Percentiles rank a stretch among this genome's conserved stretches.
These are phyloP conservation scores for Candolleomyces aberdarensis DNA, from an alignment of 768 basidiomycete genomes.

Conservation along the genomic window DNA sequence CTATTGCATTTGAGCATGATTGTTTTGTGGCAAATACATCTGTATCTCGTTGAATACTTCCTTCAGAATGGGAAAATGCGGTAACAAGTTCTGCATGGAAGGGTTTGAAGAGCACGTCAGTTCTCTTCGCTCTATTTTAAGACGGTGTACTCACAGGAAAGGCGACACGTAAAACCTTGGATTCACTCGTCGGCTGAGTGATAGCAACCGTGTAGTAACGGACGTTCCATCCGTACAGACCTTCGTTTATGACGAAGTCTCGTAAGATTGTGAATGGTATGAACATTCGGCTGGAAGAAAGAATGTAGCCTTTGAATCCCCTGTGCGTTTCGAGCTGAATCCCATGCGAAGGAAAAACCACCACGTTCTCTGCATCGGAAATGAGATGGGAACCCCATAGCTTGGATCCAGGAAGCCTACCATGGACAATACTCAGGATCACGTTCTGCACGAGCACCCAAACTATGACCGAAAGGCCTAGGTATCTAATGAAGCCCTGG, in stretches of 20 bases:
- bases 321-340: conserved; percentile 72
- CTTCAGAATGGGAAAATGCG: conserved; percentile 57
- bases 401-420: not conserved
- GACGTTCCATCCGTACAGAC: conserved; percentile 67
- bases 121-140: not conserved
- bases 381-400: conserved; percentile 14
- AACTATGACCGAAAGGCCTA: not conserved
- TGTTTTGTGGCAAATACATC: conserved; percentile 26
- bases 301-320: conserved; percentile 43
- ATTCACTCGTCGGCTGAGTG: conserved; percentile 24
- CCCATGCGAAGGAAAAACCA: conserved; percentile 64
- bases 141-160: conserved; percentile 47
- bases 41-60: conserved; percentile 63
- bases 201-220: conserved; percentile 62
- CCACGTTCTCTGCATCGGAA: conserved; percentile 55
- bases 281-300: conserved; percentile 47
- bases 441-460: not conserved
- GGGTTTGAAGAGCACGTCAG: not conserved
- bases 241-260: conserved; percentile 75
- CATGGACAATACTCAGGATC: not conserved
- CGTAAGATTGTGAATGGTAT: conserved; percentile 52
- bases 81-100: conserved; percentile 55
- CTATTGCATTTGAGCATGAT: not conserved
- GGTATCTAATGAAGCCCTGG: not conserved
- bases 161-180: conserved; percentile 45